Evolutionary conservation across 2,329 filamentous ascomycete genomes (phyloP).

Genomic region (Aspergillus oerlinghausenensis): DNA sequence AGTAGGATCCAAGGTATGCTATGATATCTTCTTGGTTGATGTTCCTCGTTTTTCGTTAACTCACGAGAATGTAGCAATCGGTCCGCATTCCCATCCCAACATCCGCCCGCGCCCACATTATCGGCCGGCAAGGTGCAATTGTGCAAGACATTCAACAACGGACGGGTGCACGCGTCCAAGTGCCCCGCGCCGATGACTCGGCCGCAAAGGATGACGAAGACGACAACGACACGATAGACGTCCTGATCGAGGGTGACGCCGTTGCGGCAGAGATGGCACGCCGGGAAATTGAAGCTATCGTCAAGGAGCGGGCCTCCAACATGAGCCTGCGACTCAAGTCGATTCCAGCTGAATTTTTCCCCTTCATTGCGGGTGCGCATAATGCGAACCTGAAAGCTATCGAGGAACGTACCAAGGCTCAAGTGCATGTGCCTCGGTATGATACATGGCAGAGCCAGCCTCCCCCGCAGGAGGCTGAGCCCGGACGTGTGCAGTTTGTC

Average conservation of each 20-base stretch:
- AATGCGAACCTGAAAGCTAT: slow-evolving; percentile 64
- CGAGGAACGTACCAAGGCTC: slow-evolving; percentile 69
- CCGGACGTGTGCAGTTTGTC: slow-evolving; percentile 65
- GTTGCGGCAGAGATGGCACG: slow-evolving; percentile 79
- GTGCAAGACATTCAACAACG: slow-evolving; percentile 87
- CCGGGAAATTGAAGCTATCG: slow-evolving; percentile 80
- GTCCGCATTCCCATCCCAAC: slow-evolving; percentile 76
- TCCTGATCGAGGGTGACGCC: slow-evolving; percentile 85
- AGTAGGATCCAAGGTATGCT: slow-evolving; percentile 73
- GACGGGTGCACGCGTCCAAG: slow-evolving; percentile 83
- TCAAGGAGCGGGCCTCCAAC: slow-evolving; percentile 76
- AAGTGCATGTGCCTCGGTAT: slow-evolving; percentile 78
- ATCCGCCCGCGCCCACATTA: slow-evolving; percentile 81
- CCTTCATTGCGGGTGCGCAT: slow-evolving; percentile 81
- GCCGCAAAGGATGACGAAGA: slow-evolving; percentile 67
- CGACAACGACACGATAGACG: slow-evolving; percentile 72
- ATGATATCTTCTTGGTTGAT: background rate
- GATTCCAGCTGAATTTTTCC: slow-evolving; percentile 88
- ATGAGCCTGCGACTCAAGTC: slow-evolving; percentile 76
- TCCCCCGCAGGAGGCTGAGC: slow-evolving; percentile 57
- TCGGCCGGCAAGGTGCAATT: slow-evolving; percentile 83
- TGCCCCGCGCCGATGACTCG: slow-evolving; percentile 72
- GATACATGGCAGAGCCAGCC: slow-evolving; percentile 67
- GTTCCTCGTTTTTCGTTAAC: slow-evolving; percentile 1
- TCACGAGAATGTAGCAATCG: slow-evolving; percentile 48